Conservation (phyloP, 2,329 filamentous ascomycete species). For the Venturiaceae sp. region DNA sequence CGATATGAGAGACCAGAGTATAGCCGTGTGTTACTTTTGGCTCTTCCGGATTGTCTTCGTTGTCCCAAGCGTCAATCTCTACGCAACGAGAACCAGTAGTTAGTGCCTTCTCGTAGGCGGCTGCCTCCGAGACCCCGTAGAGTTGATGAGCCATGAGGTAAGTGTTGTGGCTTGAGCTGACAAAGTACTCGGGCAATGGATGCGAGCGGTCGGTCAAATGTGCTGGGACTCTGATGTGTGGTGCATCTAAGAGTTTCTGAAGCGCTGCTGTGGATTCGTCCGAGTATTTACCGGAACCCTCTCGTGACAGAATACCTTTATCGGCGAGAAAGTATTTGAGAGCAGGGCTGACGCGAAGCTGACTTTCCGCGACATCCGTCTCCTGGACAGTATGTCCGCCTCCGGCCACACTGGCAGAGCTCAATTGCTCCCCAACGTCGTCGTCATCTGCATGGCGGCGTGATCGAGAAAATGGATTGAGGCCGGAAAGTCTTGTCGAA, state of each 20-base stretch:
- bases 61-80: constrained; percentile 93
- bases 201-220: constrained; percentile 49
- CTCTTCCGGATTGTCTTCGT: constrained; percentile 43
- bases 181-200: constrained; percentile 81
- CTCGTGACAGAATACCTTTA: constrained; percentile 39
- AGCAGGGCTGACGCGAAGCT: constrained; percentile 50
- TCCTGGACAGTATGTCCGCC: constrained; percentile 46
- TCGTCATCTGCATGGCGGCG: constrained; percentile 32
- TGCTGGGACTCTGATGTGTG: constrained; percentile 47
- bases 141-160: constrained; percentile 84
- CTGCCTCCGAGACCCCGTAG: constrained; percentile 63
- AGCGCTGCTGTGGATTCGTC: constrained; percentile 37
- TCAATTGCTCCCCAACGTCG: constrained; percentile 43
- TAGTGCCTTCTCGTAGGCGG: constrained; percentile 63
- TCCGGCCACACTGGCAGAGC: constrained; percentile 41
- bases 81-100: constrained; percentile 54
- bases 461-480: constrained; percentile 2
- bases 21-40: constrained; percentile 65
- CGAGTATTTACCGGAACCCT: constrained; percentile 37
- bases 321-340: constrained; percentile 46
- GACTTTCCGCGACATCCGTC: constrained; percentile 38
- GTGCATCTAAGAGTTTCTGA: constrained; percentile 42
- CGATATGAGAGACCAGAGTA: constrained; percentile 75
- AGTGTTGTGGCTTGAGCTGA: constrained; percentile 91
- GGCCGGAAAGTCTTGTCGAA: background rate